These are phyloP conservation scores for Clonostachys rhizophaga DNA, from an alignment of 2,329 filamentous ascomycete species.

Conservation along the genomic window DNA sequence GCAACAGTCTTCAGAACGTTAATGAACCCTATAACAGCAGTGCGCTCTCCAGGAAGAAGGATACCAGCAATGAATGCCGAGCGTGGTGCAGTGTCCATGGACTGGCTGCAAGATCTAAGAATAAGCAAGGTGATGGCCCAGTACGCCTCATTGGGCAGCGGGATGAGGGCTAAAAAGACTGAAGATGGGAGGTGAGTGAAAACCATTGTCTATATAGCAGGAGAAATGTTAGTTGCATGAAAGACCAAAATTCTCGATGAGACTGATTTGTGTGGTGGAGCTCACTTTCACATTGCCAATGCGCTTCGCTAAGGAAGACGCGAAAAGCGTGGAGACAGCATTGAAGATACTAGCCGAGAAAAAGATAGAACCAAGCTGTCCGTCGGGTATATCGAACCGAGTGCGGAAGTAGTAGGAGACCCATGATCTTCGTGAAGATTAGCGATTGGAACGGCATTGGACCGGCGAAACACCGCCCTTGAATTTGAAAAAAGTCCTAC, in stretches of 20 bases:
- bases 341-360: slow-evolving; percentile 47
- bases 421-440: slow-evolving; percentile 49
- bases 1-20: slow-evolving; percentile 65
- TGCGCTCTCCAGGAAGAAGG: slow-evolving; percentile 60
- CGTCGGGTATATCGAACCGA: slow-evolving; percentile 40
- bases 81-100: slow-evolving; percentile 68
- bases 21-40: slow-evolving; percentile 65
- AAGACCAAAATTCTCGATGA: not conserved
- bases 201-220: slow-evolving; percentile 57
- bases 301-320: slow-evolving; percentile 48
- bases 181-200: slow-evolving; percentile 69
- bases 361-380: slow-evolving; percentile 48
- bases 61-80: slow-evolving; percentile 65
- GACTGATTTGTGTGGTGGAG: not conserved
- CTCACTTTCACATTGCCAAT: slow-evolving; percentile 49
- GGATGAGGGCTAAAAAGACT: slow-evolving; percentile 59
- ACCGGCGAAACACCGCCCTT: not conserved
- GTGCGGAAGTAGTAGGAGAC: slow-evolving; percentile 50
- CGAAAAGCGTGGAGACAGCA: slow-evolving; percentile 44
- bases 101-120: slow-evolving; percentile 56
- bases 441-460: not conserved
- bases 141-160: slow-evolving; percentile 43
- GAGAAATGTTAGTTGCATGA: not conserved
- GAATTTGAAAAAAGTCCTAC: slow-evolving; percentile 13
- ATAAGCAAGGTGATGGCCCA: slow-evolving; percentile 53